Base-by-base conservation (phyloP, 2,329 filamentous ascomycete species). In the Penicillium sp. region DNA sequence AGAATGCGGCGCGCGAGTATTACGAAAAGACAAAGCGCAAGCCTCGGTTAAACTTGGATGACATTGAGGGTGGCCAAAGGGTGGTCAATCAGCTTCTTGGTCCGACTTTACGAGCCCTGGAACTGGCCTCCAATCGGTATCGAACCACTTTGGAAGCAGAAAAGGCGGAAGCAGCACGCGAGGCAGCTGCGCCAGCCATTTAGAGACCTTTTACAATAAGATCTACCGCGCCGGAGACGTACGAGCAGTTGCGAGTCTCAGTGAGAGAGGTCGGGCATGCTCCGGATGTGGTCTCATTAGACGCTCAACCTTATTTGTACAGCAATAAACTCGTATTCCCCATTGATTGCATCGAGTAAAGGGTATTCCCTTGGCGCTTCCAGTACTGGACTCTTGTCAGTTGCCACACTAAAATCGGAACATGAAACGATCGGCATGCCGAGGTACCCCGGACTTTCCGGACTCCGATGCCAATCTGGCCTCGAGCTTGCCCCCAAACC, bases 81-180 rank as follows among this genome's bases (percentile, higher is more conserved):
- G 86, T 84, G 2, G 88, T 96, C 3, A 76, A 83, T 56, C 81
- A 84, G 56, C 77, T 97, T 59, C 81, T 95, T 67, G 80, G 80
- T 48, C 88, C 89, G 4, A 86, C 88, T 4, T 73, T 86, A 9
- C 76, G 79, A 57, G 85, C 89, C 9, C 70, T 96, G 51, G 76
- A 81, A 49, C 80, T 79, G 56, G 90, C 90, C 5, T 76, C 82
- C 53, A 75, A 70, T n/a, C 81, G 84, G 61, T 95, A 93, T 64
- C 75, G 81, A 55, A 82, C 77, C 58, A 87, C 84, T 9, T 73
- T 90, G 49, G 81, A 82, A 34, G 74, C 76, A 61, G 85, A 88
- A 49, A 82, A 59, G 46, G 39, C 46, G 43, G 61, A 66, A 34
- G 33, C 25, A 25, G 33, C 43, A 12, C 37, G 26, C 59, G 63